phyloP scores from a whole-genome alignment of 805 yeast genomes.

The Vanderwaltozyma tropicalis region DNA sequence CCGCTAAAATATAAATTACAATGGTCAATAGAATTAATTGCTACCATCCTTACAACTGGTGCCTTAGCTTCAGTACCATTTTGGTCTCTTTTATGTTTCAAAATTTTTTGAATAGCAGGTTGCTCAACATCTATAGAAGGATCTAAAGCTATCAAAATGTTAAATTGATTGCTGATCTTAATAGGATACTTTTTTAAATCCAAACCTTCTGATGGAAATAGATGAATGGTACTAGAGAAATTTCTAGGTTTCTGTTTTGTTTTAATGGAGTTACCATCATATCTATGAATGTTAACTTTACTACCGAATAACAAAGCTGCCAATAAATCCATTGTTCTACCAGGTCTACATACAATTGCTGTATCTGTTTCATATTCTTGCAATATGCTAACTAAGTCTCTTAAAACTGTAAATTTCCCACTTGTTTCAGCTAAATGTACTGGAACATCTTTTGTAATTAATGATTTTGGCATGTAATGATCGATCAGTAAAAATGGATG shows the following conservation, averaged over 20 bases:
- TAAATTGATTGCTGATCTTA: conserved; percentile 31
- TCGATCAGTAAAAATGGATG: conserved; percentile 83
- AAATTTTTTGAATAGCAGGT: conserved; percentile 27
- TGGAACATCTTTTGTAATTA: conserved; percentile 62
- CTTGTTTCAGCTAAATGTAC: conserved; percentile 61
- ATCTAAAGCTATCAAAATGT: conserved; percentile 55
- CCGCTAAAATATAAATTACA: conserved; percentile 44
- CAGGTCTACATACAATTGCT: conserved; percentile 63
- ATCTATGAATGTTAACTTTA: conserved; percentile 44
- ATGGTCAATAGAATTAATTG: conserved; percentile 79
- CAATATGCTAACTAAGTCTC: conserved; percentile 50
- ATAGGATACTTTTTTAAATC: conserved; percentile 14
- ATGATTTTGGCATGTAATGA: conserved; percentile 68
- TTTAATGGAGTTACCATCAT: conserved; percentile 52
- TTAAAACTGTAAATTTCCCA: conserved; percentile 71
- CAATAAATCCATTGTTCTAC: conserved; percentile 55
- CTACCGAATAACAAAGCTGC: conserved; percentile 64
- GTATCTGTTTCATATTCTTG: conserved; percentile 39
- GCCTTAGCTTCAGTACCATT: conserved; percentile 27
- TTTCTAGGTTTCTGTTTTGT: conserved; percentile 26
- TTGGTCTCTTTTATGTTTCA: conserved; percentile 20
- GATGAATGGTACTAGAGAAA: conserved; percentile 31
- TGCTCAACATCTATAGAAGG: conserved; percentile 39
- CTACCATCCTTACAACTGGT: conserved; percentile 58
- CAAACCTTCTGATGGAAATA: conserved; percentile 33